These are phyloP conservation scores for Biancaea sappan DNA, from an alignment of 306 rosid genomes.

Conservation along the genomic window DNA sequence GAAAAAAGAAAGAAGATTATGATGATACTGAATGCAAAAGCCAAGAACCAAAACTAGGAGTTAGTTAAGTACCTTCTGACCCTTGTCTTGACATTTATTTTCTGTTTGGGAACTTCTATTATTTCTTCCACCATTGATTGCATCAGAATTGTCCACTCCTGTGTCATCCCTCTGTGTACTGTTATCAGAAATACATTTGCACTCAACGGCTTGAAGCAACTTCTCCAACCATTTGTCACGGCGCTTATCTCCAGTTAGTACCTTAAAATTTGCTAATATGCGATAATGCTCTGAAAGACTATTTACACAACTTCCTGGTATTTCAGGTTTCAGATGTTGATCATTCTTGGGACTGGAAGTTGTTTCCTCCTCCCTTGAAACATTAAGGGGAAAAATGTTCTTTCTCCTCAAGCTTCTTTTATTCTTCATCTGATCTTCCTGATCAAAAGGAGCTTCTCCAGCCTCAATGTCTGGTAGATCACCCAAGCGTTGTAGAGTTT, in stretches of 20 bases:
- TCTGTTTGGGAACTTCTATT: conserved; percentile 37
- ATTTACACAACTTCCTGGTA: conserved; percentile 61
- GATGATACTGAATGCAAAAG: not conserved
- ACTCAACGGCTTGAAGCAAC: conserved; percentile 61
- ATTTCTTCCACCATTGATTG: conserved; percentile 37
- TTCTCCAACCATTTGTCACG: conserved; percentile 95
- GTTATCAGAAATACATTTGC: conserved; percentile 56
- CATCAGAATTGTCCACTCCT: conserved; percentile 49
- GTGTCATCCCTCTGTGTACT: conserved; percentile 42
- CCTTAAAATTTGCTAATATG: conserved; percentile 56
- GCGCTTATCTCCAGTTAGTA: conserved; percentile 65
- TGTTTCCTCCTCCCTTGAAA: conserved; percentile 66
- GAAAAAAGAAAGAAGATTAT: not conserved
- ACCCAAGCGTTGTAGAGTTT: conserved; percentile 66
- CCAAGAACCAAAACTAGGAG: not conserved
- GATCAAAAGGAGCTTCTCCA: conserved; percentile 53
- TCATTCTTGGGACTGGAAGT: conserved; percentile 44
- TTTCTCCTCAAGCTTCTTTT: conserved; percentile 58
- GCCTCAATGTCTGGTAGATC: conserved; percentile 76
- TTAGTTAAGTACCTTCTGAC: conserved; percentile 54
- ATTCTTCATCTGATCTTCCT: conserved; percentile 62
- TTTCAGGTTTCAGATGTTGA: conserved; percentile 59
- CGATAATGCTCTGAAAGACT: conserved; percentile 55
- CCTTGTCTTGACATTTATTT: conserved; percentile 48
- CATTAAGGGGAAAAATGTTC: conserved; percentile 66